Conservation (phyloP, 2,329 filamentous ascomycete species). For the Leptographium procerum region DNA sequence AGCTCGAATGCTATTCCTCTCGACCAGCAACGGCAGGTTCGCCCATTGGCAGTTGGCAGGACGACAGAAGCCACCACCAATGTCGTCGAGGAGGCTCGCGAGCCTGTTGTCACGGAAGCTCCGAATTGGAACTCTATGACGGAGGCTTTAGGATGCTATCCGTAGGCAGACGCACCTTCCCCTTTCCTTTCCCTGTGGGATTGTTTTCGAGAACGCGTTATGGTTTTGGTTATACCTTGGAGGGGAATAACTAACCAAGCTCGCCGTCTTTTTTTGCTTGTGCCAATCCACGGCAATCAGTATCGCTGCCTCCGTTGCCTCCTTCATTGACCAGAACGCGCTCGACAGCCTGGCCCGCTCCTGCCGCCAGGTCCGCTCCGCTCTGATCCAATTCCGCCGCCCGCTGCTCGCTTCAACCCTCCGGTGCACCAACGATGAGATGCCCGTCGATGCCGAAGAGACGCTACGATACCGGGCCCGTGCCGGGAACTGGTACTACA, state of each 20-base stretch:
- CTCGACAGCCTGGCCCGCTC: slow-evolving; percentile 74
- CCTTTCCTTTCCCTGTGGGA: slow-evolving; percentile 4
- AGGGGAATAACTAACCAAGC: slow-evolving; percentile 10
- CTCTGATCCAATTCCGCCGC: slow-evolving; percentile 66
- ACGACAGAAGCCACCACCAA: neutral
- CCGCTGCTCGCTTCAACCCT: slow-evolving; percentile 65
- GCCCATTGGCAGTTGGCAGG: neutral
- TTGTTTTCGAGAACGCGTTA: neutral
- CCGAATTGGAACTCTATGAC: slow-evolving; percentile 49
- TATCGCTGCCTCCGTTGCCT: slow-evolving; percentile 63
- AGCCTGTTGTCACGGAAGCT: slow-evolving; percentile 23
- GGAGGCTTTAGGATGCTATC: slow-evolving; percentile 55
- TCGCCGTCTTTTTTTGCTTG: neutral
- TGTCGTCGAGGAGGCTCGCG: slow-evolving; percentile 13
- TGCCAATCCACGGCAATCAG: slow-evolving; percentile 39
- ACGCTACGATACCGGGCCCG: slow-evolving; percentile 46
- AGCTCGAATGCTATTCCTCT: slow-evolving; percentile 8
- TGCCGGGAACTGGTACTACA: slow-evolving; percentile 47
- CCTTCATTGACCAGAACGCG: slow-evolving; percentile 73
- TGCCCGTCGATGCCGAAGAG: slow-evolving; percentile 42
- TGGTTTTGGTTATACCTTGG: slow-evolving; percentile 10
- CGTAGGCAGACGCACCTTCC: slow-evolving; percentile 40
- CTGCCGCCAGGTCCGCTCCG: slow-evolving; percentile 67
- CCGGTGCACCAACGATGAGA: slow-evolving; percentile 63
- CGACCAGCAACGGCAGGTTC: slow-evolving; percentile 2